Percentiles rank a stretch among this genome's conserved stretches.
These are phyloP conservation scores for Schwanniomyces vanrijiae DNA, from an alignment of 805 yeast species.

Conservation along the genomic window DNA sequence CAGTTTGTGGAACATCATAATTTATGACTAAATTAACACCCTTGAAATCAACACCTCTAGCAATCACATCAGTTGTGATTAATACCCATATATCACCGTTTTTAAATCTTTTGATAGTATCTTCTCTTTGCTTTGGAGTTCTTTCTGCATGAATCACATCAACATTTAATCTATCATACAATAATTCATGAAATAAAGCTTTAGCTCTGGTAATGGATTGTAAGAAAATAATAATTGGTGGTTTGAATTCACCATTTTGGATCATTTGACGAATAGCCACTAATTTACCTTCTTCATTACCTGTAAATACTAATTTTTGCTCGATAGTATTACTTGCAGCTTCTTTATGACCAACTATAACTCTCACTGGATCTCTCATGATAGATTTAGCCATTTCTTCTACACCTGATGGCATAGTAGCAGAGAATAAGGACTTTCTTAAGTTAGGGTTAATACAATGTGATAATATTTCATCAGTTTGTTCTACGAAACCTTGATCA, in stretches of 20 bases:
- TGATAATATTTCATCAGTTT: conserved; percentile 81
- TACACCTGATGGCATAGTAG: conserved; percentile 91
- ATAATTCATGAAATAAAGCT: conserved; percentile 87
- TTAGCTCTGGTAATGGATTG: conserved; percentile 93
- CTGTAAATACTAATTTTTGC: conserved; percentile 82
- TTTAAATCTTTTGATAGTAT: conserved; percentile 78
- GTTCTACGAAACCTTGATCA: conserved; percentile 83
- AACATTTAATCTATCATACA: conserved; percentile 89
- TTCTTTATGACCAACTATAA: conserved; percentile 90
- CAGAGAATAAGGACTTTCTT: conserved; percentile 83
- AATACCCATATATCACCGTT: conserved; percentile 94
- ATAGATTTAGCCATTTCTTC: conserved; percentile 85
- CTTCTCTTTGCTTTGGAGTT: conserved; percentile 83
- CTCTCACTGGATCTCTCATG: conserved; percentile 82
- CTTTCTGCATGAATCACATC: conserved; percentile 96
- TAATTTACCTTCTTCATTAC: conserved; percentile 93
- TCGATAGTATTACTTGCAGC: conserved; percentile 85
- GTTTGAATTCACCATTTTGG: conserved; percentile 79
- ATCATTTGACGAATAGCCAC: conserved; percentile 88
- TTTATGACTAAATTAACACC: conserved; percentile 93
- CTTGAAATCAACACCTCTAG: conserved; percentile 96
- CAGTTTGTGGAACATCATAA: conserved; percentile 92
- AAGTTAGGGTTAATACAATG: conserved; percentile 52
- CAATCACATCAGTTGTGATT: conserved; percentile 92
- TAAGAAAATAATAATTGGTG: conserved; percentile 89